phyloP scores from a whole-genome alignment of 2,329 filamentous ascomycete genomes.

The Aspergillus piperis region DNA sequence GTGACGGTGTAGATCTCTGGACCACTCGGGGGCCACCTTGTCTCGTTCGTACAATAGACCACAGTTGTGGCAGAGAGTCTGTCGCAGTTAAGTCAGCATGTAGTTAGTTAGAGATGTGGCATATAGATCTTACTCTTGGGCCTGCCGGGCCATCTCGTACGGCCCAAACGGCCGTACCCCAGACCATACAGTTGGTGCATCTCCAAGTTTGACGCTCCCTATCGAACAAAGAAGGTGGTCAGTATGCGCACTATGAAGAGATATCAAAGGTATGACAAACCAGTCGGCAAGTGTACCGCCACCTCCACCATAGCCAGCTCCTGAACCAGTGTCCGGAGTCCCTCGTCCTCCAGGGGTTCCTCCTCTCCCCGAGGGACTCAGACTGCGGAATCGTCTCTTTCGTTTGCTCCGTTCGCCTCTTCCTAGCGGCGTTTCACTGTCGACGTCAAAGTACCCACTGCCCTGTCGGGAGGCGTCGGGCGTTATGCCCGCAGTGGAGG shows the following conservation, averaged over 20 bases:
- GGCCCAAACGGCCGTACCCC: conserved; percentile 90
- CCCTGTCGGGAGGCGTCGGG: conserved; percentile 67
- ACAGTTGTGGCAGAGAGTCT: conserved; percentile 92
- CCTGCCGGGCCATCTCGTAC: conserved; percentile 88
- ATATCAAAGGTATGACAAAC: conserved; percentile 24
- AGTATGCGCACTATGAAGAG: neutral
- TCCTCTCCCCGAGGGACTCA: conserved; percentile 74
- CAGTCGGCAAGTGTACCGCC: conserved; percentile 67
- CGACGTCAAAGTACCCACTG: conserved; percentile 61
- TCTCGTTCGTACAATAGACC: conserved; percentile 86
- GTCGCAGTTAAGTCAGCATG: conserved; percentile 22
- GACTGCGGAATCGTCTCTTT: conserved; percentile 85
- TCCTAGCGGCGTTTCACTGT: conserved; percentile 78
- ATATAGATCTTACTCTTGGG: conserved; percentile 65
- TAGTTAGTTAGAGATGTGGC: neutral
- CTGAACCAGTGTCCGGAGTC: conserved; percentile 69
- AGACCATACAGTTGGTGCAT: conserved; percentile 83
- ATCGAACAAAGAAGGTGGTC: conserved; percentile 10
- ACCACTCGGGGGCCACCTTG: conserved; percentile 77
- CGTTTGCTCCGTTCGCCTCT: conserved; percentile 92
- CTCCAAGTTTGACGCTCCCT: conserved; percentile 81
- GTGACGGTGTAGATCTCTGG: conserved; percentile 65
- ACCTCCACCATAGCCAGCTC: conserved; percentile 69
- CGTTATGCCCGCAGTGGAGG: conserved; percentile 77
- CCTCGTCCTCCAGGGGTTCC: conserved; percentile 70